Evolutionary conservation across 2,329 filamentous ascomycete species (phyloP).

Genomic region (Trichoderma lentiforme): DNA sequence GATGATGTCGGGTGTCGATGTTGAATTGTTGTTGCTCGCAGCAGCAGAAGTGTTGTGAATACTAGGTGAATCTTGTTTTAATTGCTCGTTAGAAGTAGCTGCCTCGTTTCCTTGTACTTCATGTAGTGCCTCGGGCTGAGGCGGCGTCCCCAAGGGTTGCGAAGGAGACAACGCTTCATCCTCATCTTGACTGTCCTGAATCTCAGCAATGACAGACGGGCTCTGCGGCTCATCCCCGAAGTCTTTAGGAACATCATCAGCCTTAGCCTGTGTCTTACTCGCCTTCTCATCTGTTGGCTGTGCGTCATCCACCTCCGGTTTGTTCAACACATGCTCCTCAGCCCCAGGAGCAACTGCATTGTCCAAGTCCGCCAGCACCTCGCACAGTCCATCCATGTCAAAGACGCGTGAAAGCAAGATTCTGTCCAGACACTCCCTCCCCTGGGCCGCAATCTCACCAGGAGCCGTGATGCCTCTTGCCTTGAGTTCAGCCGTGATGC

Average conservation of each 20-base stretch:
- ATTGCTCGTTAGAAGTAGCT: background rate
- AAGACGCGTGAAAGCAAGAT: conserved; percentile 57
- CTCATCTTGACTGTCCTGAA: conserved; percentile 35
- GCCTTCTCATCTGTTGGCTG: background rate
- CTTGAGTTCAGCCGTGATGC: conserved; percentile 36
- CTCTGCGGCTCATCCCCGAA: background rate
- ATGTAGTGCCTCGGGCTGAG: background rate
- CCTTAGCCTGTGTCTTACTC: background rate
- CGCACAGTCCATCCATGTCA: conserved; percentile 55
- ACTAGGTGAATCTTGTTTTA: background rate
- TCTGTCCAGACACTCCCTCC: conserved; percentile 42
- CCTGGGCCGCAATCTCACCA: conserved; percentile 21
- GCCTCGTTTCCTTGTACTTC: background rate
- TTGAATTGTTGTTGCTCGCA: too few relatives aligned
- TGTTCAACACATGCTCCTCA: background rate
- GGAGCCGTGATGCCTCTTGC: conserved; percentile 10
- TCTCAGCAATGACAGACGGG: conserved; percentile 25
- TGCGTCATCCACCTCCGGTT: background rate
- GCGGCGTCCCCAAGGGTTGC: conserved; percentile 3
- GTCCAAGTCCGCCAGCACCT: conserved; percentile 53
- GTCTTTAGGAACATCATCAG: background rate
- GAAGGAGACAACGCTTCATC: conserved; percentile 22
- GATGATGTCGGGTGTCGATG: conserved; percentile 35
- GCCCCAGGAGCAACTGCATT: background rate
- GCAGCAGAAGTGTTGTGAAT: background rate